phyloP scores from a whole-genome alignment of 1,139 yeast species.

The Yamadazyma sp. region DNA sequence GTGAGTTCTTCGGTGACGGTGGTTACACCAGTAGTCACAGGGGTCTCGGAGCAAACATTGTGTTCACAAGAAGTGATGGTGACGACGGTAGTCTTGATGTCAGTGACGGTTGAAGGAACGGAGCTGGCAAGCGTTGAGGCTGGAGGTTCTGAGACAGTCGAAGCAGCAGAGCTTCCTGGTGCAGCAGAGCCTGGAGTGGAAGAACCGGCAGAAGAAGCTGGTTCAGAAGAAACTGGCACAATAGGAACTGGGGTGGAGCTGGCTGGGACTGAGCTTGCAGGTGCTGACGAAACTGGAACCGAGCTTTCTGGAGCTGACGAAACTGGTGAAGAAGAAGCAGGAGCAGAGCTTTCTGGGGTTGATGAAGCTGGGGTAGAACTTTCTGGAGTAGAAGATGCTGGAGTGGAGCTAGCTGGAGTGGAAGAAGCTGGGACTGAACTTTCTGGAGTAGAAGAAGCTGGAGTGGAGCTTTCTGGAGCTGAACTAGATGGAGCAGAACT shows the following conservation, averaged over 20 bases:
- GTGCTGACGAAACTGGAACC: no score
- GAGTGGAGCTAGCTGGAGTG: conserved; percentile 1
- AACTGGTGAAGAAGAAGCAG: background rate
- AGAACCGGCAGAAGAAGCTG: conserved; percentile 20
- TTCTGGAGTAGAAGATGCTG: conserved; percentile 1
- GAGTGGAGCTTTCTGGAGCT: background rate
- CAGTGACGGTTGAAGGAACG: conserved; percentile 11
- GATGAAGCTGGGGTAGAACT: conserved; percentile 1
- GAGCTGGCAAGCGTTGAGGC: background rate
- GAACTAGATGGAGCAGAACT: conserved; percentile 3
- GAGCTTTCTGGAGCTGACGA: conserved; percentile 2
- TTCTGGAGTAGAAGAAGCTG: conserved; percentile 1
- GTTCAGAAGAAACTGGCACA: conserved; percentile 5
- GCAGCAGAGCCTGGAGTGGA: conserved; percentile 1
- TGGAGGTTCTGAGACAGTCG: no score
- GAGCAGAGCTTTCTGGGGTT: background rate
- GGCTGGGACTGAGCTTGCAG: conserved; percentile 22
- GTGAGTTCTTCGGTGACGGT: conserved; percentile 15
- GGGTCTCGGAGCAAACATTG: conserved; percentile 11
- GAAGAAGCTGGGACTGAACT: conserved; percentile 1
- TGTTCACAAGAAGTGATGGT: conserved; percentile 22
- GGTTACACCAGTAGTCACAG: conserved; percentile 27
- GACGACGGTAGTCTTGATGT: conserved; percentile 16
- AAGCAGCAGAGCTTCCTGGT: conserved; percentile 11
- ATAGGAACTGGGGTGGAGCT: conserved; percentile 29